Evolutionary conservation across 192 early-diverging fungal genomes (phyloP), one percentile per base, ranked within the genome.

Genomic region (Linnemannia zychae): DNA sequence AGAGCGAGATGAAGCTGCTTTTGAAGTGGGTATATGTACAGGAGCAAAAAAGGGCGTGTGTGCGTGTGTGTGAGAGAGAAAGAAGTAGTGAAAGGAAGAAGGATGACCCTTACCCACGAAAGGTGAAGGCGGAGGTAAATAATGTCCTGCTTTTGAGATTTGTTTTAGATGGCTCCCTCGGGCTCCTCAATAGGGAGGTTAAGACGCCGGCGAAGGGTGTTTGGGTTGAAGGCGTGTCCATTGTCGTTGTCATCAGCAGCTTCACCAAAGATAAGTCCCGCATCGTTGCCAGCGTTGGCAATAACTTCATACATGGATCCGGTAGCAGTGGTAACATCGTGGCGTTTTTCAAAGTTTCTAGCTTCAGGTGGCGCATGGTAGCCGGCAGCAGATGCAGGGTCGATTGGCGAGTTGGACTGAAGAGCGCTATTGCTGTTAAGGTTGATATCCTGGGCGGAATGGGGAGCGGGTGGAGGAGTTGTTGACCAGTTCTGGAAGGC

Each of bases 401-500:
- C 57, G 28, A 28, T 63, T 63, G 57, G 57, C 24, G 24, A 24
- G 57, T 31, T 44, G 4, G 40, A 44, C 40, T 44, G 40, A 44
- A 44, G 40, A 44, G 40, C 40, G 40, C 40, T 44, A 9, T 44
- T 44, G 9, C 40, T 44, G 63, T 67, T 40, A 28, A 28, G 72
- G 37, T 70, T 44, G 40, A 82, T 77, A 1, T 82, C 71, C 70
- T 72, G 44, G 28, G 80, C 33, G 69, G 69, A 76, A 16, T 82
- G 75, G 28, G 52, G 15, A 3, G 67, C n/a, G 2, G 75, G 40
- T 7, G 44, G 63, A 20, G 75, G 16, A 5, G 70, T 13, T 0
- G 28, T 44, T 37, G 69, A 67, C 44, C 65, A 28, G 2, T 69
- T 33, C 28, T 46, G 73, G 57, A 71, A 74, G 17, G 28, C 37